Percentiles rank a stretch among this genome's conserved stretches.
Conservation (phyloP, 2,329 filamentous ascomycete species). For the Arthrobotrys pseudoclavata region DNA sequence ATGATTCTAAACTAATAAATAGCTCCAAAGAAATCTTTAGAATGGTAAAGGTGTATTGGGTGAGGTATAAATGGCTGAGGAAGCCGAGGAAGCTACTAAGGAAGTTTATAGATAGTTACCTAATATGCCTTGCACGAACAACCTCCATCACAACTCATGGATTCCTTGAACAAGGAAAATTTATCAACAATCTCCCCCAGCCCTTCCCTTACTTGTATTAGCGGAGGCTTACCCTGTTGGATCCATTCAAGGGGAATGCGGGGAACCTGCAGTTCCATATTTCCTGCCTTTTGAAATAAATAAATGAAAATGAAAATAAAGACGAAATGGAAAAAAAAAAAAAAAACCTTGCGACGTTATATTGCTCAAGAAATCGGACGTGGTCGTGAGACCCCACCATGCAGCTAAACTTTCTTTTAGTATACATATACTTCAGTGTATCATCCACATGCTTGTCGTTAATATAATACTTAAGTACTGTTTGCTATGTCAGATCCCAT, state of each 20-base stretch:
- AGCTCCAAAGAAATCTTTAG: background rate
- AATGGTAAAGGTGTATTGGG: background rate
- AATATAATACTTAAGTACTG: background rate
- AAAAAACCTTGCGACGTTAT: conserved; percentile 43
- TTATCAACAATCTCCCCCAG: background rate
- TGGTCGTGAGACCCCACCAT: conserved; percentile 60
- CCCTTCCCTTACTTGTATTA: background rate
- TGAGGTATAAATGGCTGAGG: background rate
- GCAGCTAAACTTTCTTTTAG: conserved; percentile 23
- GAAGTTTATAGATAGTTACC: background rate
- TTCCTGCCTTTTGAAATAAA: conserved; percentile 38
- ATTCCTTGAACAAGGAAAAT: background rate
- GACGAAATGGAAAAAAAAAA: conserved; percentile 23
- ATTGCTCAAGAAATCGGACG: conserved; percentile 55
- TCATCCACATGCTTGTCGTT: conserved; percentile 13
- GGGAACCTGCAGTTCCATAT: conserved; percentile 52
- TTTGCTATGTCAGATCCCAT: conserved; percentile 44
- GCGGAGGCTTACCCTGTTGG: conserved; percentile 41
- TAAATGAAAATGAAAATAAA: too few relatives aligned
- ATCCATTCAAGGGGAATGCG: conserved; percentile 36
- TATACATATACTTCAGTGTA: background rate
- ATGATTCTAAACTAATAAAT: background rate
- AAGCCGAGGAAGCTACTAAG: background rate
- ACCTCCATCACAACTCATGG: conserved; percentile 30
- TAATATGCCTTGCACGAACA: background rate